Evolutionary conservation across 2,329 filamentous ascomycete genomes (phyloP), one percentile per base, ranked within the genome.

Genomic region (Microsporum ferrugineum): DNA sequence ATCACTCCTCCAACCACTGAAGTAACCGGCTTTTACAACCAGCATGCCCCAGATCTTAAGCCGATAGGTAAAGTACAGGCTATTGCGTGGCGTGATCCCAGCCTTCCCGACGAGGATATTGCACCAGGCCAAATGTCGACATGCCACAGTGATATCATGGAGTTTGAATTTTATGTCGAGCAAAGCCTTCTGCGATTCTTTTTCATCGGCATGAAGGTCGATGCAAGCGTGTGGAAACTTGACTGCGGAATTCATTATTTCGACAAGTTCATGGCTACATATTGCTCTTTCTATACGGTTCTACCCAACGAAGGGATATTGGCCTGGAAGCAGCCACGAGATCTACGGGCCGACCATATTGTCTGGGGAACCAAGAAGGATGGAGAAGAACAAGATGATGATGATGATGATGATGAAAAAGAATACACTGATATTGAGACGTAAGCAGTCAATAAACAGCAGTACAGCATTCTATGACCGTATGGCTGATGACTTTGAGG

Each of bases 291-390:
- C 69, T 84, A 88, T 68, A 80, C 77, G 0, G 83, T 84, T 61
- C 74, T 91, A 31, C 80, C 82, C 0, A 89, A 91, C 70, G 82
- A 86, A 65, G 75, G 88, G 65, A 88, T 91, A 85, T 67, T 78
- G 27, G 72, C 78, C 17, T 91, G 82, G 80, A 88, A 84, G 70
- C 73, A 80, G 29, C 85, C 86, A 0, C 70, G 67, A 49, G 64
- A 67, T 60, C 36, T 71, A 41, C 60, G 63, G 8, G 47, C 27
- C 23, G 64, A 63, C 60, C 62, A 65, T 5, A 59, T 65, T 6
- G 64, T 65, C n/a, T 62, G 38, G 49, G 61, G 56, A 5, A 60
- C 53, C 8, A 45, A 12, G n/a, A 51, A 65, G 33, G 53, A 60
- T 41, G 62, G 34, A 23, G 57, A 63, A 3, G 61, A 57, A 17